Evolutionary conservation across 2,329 filamentous ascomycete species (phyloP).

Genomic region (Diaporthe sp.): DNA sequence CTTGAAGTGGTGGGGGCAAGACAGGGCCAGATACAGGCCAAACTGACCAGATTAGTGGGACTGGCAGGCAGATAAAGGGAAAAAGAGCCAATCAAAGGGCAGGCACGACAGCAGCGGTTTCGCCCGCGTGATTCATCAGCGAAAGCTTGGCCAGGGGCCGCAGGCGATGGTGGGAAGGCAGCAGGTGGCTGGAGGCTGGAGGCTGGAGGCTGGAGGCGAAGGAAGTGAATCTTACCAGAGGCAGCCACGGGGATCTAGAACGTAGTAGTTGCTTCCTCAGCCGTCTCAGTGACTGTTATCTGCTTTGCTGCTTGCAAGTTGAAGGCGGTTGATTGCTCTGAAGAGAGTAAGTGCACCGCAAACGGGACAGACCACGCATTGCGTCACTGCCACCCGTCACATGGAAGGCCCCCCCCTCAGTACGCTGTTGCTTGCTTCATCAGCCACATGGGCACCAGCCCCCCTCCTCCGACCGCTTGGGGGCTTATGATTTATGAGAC

Average conservation of each 20-base stretch:
- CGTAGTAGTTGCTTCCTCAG: background rate
- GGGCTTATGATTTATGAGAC: background rate
- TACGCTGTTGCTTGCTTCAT: background rate
- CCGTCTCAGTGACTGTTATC: background rate
- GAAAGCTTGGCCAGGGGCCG: conserved; percentile 3
- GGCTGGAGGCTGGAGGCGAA: background rate
- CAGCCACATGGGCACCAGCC: background rate
- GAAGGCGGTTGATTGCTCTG: background rate
- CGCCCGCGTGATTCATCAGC: conserved; percentile 34
- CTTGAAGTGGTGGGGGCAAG: conserved; percentile 27
- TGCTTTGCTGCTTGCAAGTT: background rate
- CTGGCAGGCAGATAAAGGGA: conserved; percentile 22
- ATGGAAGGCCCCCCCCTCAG: background rate
- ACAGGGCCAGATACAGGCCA: conserved; percentile 15
- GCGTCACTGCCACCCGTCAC: conserved; percentile 23
- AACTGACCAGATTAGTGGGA: background rate
- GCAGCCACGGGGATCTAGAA: conserved; percentile 15
- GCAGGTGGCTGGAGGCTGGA: conserved; percentile 19
- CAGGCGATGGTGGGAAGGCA: background rate
- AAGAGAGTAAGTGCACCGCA: background rate
- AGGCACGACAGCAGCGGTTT: background rate
- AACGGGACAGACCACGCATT: conserved; percentile 14
- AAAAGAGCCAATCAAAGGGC: conserved; percentile 1
- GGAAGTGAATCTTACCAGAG: background rate
- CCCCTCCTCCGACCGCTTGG: background rate